These are phyloP conservation scores for Venturia oleaginea DNA, from an alignment of 2,329 filamentous ascomycete genomes.

Conservation along the genomic window DNA sequence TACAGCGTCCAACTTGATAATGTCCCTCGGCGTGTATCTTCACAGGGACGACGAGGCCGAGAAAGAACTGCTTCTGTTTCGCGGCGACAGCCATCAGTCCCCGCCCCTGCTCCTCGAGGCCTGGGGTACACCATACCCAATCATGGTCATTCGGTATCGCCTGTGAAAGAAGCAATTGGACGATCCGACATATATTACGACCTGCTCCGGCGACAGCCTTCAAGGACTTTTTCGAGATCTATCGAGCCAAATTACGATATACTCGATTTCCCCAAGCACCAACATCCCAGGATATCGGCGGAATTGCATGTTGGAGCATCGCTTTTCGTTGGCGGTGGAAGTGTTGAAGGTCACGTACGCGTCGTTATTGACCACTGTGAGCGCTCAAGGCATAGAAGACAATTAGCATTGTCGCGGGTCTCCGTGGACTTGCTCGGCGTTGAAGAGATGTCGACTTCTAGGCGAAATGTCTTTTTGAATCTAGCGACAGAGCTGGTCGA, in stretches of 20 bases:
- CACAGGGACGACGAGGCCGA: constrained; percentile 23
- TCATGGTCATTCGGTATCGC: constrained; percentile 38
- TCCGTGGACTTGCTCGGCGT: constrained; percentile 44
- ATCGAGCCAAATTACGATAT: constrained; percentile 37
- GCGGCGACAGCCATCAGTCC: constrained; percentile 15
- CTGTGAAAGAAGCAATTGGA: constrained; percentile 36
- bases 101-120: constrained; percentile 22
- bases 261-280: constrained; percentile 39
- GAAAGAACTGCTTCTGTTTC: constrained; percentile 18
- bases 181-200: constrained; percentile 35
- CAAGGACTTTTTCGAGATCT: constrained; percentile 40
- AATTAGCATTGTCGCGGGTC: constrained; percentile 39
- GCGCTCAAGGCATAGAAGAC: constrained; percentile 33
- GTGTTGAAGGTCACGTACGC: constrained; percentile 42
- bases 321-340: constrained; percentile 47
- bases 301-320: constrained; percentile 42
- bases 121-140: constrained; percentile 32
- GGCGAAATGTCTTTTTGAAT: constrained; percentile 41
- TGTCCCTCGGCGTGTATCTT: constrained; percentile 39
- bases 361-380: constrained; percentile 40
- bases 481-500: constrained; percentile 44
- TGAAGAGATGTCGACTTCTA: constrained; percentile 40
- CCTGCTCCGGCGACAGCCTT: constrained; percentile 34
- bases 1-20: constrained; percentile 34
- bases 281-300: constrained; percentile 40